phyloP scores from a whole-genome alignment of 306 rosid species.

The Lathyrus tuberosus region DNA sequence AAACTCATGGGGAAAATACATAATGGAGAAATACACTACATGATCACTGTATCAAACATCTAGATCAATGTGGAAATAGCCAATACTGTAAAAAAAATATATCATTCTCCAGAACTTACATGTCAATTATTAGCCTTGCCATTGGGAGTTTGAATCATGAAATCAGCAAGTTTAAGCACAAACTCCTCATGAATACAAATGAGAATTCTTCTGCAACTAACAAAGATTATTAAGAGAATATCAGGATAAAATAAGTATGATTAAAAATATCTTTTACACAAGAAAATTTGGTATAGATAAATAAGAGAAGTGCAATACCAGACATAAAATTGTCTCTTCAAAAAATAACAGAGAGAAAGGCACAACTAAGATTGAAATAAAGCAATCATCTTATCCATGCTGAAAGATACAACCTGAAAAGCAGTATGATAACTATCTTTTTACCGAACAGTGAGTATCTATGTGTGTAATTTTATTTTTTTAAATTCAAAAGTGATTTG shows the following conservation, averaged over 20 bases:
- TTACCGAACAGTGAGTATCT: no score
- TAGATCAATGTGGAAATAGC: conserved; percentile 10
- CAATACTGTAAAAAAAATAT: conserved; percentile 25
- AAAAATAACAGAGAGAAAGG: conserved; percentile 3
- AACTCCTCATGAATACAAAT: conserved; percentile 59
- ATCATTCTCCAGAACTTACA: conserved; percentile 57
- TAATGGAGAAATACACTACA: no score
- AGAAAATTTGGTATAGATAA: conserved; percentile 5
- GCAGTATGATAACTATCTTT: no score
- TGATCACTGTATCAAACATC: conserved; percentile 3
- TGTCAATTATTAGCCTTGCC: conserved; percentile 46
- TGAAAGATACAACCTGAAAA: no score
- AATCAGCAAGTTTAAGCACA: conserved; percentile 75
- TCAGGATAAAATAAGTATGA: conserved; percentile 15
- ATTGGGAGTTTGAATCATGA: conserved; percentile 51
- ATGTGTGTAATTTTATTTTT: no score
- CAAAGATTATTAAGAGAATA: conserved; percentile 33
- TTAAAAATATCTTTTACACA: not conserved
- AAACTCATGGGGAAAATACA: no score
- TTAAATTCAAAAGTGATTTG: no score
- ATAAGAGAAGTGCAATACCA: not conserved
- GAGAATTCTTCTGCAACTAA: conserved; percentile 69
- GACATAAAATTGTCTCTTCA: conserved; percentile 14
- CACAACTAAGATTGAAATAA: no score
- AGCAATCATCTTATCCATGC: no score